Base-by-base conservation (phyloP, 2,329 filamentous ascomycete species). In the Orbilia blumenaviensis region DNA sequence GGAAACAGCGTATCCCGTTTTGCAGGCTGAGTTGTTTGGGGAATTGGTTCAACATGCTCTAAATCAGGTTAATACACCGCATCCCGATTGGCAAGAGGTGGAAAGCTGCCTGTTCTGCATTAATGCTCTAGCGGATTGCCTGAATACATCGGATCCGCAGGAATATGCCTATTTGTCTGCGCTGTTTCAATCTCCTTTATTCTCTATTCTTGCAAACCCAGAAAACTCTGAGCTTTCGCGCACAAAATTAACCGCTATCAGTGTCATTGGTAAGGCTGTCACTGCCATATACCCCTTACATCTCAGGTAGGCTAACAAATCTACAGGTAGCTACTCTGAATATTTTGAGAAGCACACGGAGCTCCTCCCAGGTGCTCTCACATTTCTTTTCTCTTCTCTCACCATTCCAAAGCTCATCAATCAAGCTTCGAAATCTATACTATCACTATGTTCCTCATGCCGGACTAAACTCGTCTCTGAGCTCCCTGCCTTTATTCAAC, bases 381-480 rank as follows among this genome's bases (percentile, higher is more conserved):
- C 90, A 56, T 88, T 94, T 48, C 86, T 95, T 0, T 94, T 96
- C 81, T 87, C 86, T 32, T 89, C 91, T 5, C 85, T 94, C 2
- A 86, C 87, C 16, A 88, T 90, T 32, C 83, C 86, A 1, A 83
- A 86, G 2, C 85, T 94, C 48, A 89, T 89, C 7, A 85, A 86
- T n/a, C 86, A 88, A 56, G 91, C 92, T 2, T 91, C 92, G 1
- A 91, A 89, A 80, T 91, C 92, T 0, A 94, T 96, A 36, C 85
- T 87, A 32, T 88, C 87, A 4, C 86, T 95, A 0, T 94, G 92
- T 81, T 92, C 89, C 0, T 91, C 91, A 29, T 95, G 92, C 78
- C 88, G 92, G 38, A 85, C 85, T 25, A 87, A 89, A 61, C 84
- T 96, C n/a, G 88, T 89, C 3, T 83, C 86, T 0, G 89, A 94